phyloP scores from a whole-genome alignment of 306 rosid species.

The Inga leiocalycina region DNA sequence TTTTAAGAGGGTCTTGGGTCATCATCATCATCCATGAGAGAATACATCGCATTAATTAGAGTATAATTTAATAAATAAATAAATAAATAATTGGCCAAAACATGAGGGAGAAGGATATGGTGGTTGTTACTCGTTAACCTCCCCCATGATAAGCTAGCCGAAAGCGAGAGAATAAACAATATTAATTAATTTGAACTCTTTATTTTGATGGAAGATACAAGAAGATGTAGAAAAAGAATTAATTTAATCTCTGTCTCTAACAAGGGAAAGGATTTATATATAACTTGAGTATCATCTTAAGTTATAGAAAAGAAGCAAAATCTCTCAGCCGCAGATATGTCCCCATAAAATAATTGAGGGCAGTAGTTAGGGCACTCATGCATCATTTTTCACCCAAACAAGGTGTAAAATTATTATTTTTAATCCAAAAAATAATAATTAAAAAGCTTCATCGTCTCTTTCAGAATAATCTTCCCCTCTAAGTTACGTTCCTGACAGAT shows the following conservation, averaged over 20 bases:
- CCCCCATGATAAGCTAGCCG: slow-evolving; percentile 45
- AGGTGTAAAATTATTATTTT: slow-evolving; percentile 5
- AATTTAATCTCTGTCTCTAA: slow-evolving; percentile 32
- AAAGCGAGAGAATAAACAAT: slow-evolving; percentile 32
- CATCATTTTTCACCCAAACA: slow-evolving; percentile 38
- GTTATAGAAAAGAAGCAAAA: slow-evolving; percentile 42
- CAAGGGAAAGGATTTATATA: neutral
- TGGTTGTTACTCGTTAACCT: slow-evolving; percentile 37
- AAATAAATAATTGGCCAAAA: slow-evolving; percentile 41
- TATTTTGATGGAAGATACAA: slow-evolving; percentile 11
- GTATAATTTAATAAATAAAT: neutral
- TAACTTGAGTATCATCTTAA: slow-evolving; percentile 21
- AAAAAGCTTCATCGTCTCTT: slow-evolving; percentile 1
- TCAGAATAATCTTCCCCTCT: neutral
- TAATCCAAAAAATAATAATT: neutral
- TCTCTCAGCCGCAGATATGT: slow-evolving; percentile 52
- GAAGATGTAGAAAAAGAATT: slow-evolving; percentile 4
- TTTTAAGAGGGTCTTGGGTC: slow-evolving; percentile 29
- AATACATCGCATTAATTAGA: slow-evolving; percentile 32
- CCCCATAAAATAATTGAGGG: slow-evolving; percentile 10
- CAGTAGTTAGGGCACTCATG: slow-evolving; percentile 24
- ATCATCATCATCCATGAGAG: slow-evolving; percentile 47
- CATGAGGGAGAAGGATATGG: slow-evolving; percentile 50
- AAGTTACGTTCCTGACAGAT: neutral
- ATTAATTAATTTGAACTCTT: slow-evolving; percentile 17